phyloP scores from a whole-genome alignment of 257 asterid species.

The Paulownia fortunei region DNA sequence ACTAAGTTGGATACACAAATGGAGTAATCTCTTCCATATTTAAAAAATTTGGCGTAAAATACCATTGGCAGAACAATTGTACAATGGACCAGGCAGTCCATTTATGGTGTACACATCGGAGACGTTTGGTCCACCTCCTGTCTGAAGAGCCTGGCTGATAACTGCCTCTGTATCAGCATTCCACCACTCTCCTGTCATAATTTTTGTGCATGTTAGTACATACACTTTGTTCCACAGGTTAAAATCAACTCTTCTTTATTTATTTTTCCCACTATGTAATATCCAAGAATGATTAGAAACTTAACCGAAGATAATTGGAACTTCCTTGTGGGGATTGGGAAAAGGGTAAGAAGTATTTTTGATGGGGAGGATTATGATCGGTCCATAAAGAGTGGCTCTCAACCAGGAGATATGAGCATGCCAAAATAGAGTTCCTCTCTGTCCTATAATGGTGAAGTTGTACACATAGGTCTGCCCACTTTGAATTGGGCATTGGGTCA shows the following conservation, averaged over 20 bases:
- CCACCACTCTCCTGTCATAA: conserved; percentile 70
- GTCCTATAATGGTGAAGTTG: conserved; percentile 68
- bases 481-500: conserved; percentile 75
- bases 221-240: neutral
- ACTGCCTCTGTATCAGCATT: conserved; percentile 64
- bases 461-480: conserved; percentile 61
- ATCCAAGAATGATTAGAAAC: neutral
- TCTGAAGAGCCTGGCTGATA: conserved; percentile 55
- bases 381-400: conserved; percentile 65
- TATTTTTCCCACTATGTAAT: neutral
- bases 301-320: conserved; percentile 65
- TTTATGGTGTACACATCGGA: conserved; percentile 74
- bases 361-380: conserved; percentile 54
- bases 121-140: conserved; percentile 68
- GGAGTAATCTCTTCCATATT: neutral
- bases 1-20: neutral
- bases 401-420: conserved; percentile 82
- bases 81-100: no score
- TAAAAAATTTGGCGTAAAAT: neutral
- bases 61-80: conserved; percentile 68
- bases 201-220: neutral
- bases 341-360: conserved; percentile 63
- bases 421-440: conserved; percentile 71
- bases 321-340: conserved; percentile 59
- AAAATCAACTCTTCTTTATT: neutral